Base-by-base conservation (phyloP, 1,284 basidiomycete genomes). In the Marasmius sp. region DNA sequence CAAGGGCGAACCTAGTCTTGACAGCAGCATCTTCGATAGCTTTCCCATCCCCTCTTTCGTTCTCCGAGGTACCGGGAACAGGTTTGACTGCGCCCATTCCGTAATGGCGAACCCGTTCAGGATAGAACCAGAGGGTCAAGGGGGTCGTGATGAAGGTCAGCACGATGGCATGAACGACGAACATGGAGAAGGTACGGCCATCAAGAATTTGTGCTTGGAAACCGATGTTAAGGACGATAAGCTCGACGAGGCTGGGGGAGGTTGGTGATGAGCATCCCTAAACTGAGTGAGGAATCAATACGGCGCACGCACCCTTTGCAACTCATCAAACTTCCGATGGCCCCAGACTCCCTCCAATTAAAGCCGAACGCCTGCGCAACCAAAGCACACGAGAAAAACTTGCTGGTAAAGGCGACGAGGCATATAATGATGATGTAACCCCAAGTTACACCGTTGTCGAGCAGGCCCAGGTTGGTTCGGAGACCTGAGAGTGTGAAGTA, bases 201-300 rank as follows among this genome's bases (percentile, higher is more conserved):
- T 93, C 86, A 57, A 97, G 84, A 65, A 97, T 92, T 1, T 82
- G 81, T 1, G 94, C 95, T 63, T 84, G 78, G 1, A 94, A 81
- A 64, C 95, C 95, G 67, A 97, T 89, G 71, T 98, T 97, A 70
- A 97, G 86, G 10, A 97, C 95, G 66, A 97, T 96, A 52, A 97
- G 85, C 74, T 95, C 92, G 14, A 93, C 92, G 14, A 94, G 81
- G 64, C 90, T 91, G 64, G 50, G 22, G 8, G 54, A 47, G 22
- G 57, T 55, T 58, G 49, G 18, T 63, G 52, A 16, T 43, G 22
- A 65, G 57, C 11, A 20, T 18, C 54, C 57, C 22, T 18, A 39
- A 18, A 51, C 45, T 18, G 6, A 18, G 20, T 10, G 45, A 34
- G 1, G 20, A 16, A 34, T 45, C 20, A 38, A 55, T 38, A 57